Conservation (phyloP, 257 asterid species). For the Linaria vulgaris region DNA sequence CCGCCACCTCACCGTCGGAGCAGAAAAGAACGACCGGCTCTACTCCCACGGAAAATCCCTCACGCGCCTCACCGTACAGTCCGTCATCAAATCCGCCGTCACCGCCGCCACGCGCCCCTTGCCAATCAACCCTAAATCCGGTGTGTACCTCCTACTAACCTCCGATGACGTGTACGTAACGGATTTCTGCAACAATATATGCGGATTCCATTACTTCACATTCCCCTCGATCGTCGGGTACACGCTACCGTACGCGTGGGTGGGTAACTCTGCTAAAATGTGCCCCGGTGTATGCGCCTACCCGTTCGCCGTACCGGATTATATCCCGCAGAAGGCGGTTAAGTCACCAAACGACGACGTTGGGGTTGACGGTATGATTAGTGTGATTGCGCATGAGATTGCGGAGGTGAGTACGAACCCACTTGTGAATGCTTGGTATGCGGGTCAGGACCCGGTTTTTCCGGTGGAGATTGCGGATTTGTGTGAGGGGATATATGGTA, state of each 20-base stretch:
- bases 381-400: constrained; percentile 85
- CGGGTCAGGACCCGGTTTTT: constrained; percentile 74
- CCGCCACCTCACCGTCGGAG: constrained; percentile 50
- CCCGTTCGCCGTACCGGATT: constrained; percentile 76
- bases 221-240: constrained; percentile 89
- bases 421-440: constrained; percentile 81
- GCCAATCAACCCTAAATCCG: constrained; percentile 67
- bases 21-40: constrained; percentile 63
- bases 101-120: constrained; percentile 61
- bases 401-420: constrained; percentile 84
- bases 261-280: constrained; percentile 73
- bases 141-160: constrained; percentile 74
- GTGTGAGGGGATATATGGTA: constrained; percentile 89
- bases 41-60: constrained; percentile 64
- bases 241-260: constrained; percentile 94
- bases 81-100: constrained; percentile 69
- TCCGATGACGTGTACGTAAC: constrained; percentile 70
- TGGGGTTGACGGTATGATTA: constrained; percentile 88
- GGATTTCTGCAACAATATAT: constrained; percentile 66
- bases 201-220: constrained; percentile 86
- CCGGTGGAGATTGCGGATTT: constrained; percentile 93
- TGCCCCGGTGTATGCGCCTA: constrained; percentile 83
- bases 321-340: constrained; percentile 57
- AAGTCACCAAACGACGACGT: constrained; percentile 76
- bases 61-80: constrained; percentile 68